Conservation (phyloP, 148 eudicot species). For the Rhododendron mucronatum region DNA sequence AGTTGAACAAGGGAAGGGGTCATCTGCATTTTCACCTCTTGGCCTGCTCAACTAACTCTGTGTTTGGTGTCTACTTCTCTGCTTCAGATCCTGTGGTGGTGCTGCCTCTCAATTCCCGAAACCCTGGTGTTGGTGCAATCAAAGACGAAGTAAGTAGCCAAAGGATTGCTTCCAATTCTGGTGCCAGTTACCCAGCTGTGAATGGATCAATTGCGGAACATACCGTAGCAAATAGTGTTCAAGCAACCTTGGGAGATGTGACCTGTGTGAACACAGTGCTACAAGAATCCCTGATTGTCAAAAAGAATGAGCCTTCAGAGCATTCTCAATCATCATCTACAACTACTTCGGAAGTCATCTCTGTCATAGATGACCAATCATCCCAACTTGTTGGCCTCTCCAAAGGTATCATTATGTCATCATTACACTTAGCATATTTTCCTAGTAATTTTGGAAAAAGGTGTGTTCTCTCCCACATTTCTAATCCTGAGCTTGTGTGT, state of each 20-base stretch:
- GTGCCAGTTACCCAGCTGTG: constrained; percentile 15
- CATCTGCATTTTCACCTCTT: constrained; percentile 7
- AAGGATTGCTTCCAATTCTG: constrained; percentile 16
- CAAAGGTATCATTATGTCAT: neutral
- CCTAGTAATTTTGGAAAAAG: neutral
- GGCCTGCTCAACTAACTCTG: neutral
- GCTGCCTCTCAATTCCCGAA: constrained; percentile 18
- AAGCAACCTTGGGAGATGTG: constrained; percentile 2
- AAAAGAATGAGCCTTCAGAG: constrained; percentile 13
- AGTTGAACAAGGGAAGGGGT: neutral
- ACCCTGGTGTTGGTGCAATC: constrained; percentile 25
- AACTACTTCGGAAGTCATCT: neutral
- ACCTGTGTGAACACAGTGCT: neutral
- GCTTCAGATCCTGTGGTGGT: constrained; percentile 32
- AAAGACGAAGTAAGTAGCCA: constrained; percentile 28
- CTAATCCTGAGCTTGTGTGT: neutral
- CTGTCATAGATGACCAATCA: neutral
- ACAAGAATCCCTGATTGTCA: constrained; percentile 16
- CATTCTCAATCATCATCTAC: constrained; percentile 18
- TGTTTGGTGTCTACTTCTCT: constrained; percentile 19
- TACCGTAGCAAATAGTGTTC: neutral
- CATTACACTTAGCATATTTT: neutral
- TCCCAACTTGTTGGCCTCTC: neutral
- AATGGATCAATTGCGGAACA: constrained; percentile 14
- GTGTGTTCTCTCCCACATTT: neutral